Conservation (phyloP, 768 basidiomycete genomes). For the Phaeotremella fagi region DNA sequence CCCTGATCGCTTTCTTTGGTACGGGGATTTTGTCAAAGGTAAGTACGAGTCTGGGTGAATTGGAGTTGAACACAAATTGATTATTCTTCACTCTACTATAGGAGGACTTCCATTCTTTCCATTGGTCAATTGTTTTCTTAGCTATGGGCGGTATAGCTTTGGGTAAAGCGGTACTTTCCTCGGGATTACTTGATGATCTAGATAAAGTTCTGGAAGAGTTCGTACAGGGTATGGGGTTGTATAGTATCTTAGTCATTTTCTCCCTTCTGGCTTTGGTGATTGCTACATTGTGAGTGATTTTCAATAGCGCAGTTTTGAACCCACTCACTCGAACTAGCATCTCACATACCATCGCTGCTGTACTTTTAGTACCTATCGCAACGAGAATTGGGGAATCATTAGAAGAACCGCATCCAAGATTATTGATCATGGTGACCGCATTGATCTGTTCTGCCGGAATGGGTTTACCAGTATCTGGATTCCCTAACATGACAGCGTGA, state of each 20-base stretch:
- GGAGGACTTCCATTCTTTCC: slow-evolving; percentile 51
- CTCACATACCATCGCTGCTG: slow-evolving; percentile 93
- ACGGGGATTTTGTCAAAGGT: slow-evolving; percentile 93
- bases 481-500: slow-evolving; percentile 95
- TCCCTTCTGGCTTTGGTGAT: slow-evolving; percentile 52
- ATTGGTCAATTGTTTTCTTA: slow-evolving; percentile 42
- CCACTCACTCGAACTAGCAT: slow-evolving; percentile 63
- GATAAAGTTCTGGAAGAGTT: slow-evolving; percentile 55
- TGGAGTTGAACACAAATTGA: slow-evolving; percentile 54
- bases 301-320: slow-evolving; percentile 50
- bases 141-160: slow-evolving; percentile 90
- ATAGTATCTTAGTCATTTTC: slow-evolving; percentile 66
- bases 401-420: slow-evolving; percentile 62
- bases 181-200: slow-evolving; percentile 77
- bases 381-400: slow-evolving; percentile 79
- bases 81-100: slow-evolving; percentile 69
- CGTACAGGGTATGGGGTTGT: slow-evolving; percentile 62
- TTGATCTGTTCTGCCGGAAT: slow-evolving; percentile 92
- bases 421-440: slow-evolving; percentile 89
- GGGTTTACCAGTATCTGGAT: slow-evolving; percentile 99
- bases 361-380: slow-evolving; percentile 94
- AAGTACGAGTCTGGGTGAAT: too few relatives aligned
- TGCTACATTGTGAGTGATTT: slow-evolving; percentile 43
- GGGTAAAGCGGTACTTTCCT: slow-evolving; percentile 85
- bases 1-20: slow-evolving; percentile 87